phyloP scores from a whole-genome alignment of 768 basidiomycete species.

The Podaxis sp. region DNA sequence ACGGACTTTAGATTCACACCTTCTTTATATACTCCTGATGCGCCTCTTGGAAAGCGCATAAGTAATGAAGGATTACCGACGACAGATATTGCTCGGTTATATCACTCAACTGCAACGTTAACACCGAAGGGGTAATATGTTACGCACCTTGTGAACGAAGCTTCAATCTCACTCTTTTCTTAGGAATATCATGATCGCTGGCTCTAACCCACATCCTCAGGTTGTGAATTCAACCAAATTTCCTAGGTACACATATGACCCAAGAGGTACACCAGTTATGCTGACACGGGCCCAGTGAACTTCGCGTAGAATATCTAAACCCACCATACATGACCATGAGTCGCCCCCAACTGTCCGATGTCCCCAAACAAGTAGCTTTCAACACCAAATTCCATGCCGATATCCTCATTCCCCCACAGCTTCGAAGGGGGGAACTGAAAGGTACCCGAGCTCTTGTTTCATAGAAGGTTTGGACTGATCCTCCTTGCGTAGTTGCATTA shows the following conservation, averaged over 20 bases:
- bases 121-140: constrained; percentile 46
- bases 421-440: constrained; percentile 18
- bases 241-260: constrained; percentile 18
- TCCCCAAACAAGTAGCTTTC: constrained; percentile 36
- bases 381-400: constrained; percentile 31
- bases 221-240: constrained; percentile 27
- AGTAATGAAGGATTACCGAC: constrained; percentile 45
- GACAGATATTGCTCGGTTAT: constrained; percentile 49
- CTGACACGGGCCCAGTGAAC: constrained; percentile 26
- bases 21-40: constrained; percentile 45
- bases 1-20: constrained; percentile 30
- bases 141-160: neutral
- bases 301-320: constrained; percentile 40
- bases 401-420: constrained; percentile 28
- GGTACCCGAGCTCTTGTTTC: neutral
- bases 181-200: constrained; percentile 33
- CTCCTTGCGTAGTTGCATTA: constrained; percentile 28
- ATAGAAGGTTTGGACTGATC: neutral
- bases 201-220: constrained; percentile 45
- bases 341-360: constrained; percentile 32
- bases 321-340: constrained; percentile 39
- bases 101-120: constrained; percentile 60
- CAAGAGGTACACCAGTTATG: neutral
- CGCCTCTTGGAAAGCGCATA: constrained; percentile 40
- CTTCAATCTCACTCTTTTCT: neutral